Base-by-base conservation (phyloP, 2,329 filamentous ascomycete species). In the Akanthomyces muscarius region DNA sequence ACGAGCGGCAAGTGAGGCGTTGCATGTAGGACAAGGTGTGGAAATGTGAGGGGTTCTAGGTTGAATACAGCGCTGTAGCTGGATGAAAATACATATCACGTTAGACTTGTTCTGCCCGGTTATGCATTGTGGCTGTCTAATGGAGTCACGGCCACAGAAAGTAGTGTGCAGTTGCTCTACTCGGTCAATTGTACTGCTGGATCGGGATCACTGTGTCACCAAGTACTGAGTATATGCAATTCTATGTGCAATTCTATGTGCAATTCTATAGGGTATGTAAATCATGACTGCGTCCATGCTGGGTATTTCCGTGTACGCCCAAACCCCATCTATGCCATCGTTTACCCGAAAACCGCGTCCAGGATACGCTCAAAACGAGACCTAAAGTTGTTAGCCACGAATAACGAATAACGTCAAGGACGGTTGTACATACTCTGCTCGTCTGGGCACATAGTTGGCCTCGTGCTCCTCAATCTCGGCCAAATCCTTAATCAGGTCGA, bases 381-480 rank as follows among this genome's bases (percentile, higher is more conserved):
- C 16, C 62, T 61, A 57, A 36, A 2, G 3, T 13, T 23, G 25
- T 61, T 61, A 63, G 63, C 42, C 36, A 41, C 6, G 11, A 6
- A 54, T 21, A 21, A 21, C 21, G 21, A 21, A 21, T 21, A 21
- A 21, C 21, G 21, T 21, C 21, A 21, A 21, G 21, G 21, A 21
- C 21, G 21, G 21, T 21, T 21, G 21, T 21, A 58, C 80, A 71
- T 73, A 85, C 84, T 76, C 83, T 21, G 86, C 78, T 1, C 80
- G 80, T 28, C 65, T 72, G 2, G 82, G 78, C 13, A 88, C 77
- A 69, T 81, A 90, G 52, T 83, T 86, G 44, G 78, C 77, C 61
- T 86, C 83, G 68, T 91, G 90, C 65, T 88, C 86, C 53, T 89
- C 88, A 65, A 92, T 84, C 66, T 86, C 86, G 1, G 83, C 85